Evolutionary conservation across 257 asterid species (phyloP).

Genomic region (Fraxinus quadrangulata): DNA sequence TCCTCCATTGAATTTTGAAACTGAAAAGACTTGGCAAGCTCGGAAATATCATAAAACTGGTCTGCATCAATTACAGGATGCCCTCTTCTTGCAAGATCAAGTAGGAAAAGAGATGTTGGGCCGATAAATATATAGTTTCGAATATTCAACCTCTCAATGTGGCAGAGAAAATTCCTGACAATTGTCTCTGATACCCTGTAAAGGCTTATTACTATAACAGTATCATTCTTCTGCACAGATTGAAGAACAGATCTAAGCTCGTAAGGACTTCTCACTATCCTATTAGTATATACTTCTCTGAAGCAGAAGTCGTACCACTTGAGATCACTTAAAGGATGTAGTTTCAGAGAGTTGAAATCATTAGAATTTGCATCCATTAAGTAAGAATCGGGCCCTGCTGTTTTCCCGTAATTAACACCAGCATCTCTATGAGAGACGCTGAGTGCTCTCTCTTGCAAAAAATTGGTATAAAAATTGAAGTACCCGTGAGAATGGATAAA

Average conservation of each 20-base stretch:
- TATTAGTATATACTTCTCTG: conserved; percentile 52
- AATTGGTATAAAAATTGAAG: conserved; percentile 79
- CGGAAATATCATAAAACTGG: conserved; percentile 41
- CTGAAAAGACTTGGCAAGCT: conserved; percentile 42
- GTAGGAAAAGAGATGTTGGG: conserved; percentile 47
- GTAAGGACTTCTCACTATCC: conserved; percentile 50
- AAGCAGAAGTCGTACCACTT: conserved; percentile 94
- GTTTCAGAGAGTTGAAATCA: conserved; percentile 47
- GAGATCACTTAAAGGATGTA: conserved; percentile 60
- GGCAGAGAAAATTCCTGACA: conserved; percentile 78
- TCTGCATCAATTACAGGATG: conserved; percentile 65
- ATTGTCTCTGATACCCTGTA: conserved; percentile 52
- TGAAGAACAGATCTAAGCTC: conserved; percentile 57
- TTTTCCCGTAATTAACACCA: conserved; percentile 88
- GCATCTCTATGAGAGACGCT: conserved; percentile 90
- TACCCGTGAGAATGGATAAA: conserved; percentile 82
- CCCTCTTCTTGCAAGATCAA: conserved; percentile 89
- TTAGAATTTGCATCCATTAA: conserved; percentile 60
- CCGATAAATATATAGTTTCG: conserved; percentile 71
- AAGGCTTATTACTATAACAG: conserved; percentile 58
- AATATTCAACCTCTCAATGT: conserved; percentile 65
- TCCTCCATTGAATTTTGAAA: conserved; percentile 49
- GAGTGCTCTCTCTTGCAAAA: conserved; percentile 73
- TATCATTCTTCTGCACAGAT: conserved; percentile 53
- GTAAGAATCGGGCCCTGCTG: conserved; percentile 85